Conservation (phyloP, 768 basidiomycete species). For the Lactifluus hygrophoroides region DNA sequence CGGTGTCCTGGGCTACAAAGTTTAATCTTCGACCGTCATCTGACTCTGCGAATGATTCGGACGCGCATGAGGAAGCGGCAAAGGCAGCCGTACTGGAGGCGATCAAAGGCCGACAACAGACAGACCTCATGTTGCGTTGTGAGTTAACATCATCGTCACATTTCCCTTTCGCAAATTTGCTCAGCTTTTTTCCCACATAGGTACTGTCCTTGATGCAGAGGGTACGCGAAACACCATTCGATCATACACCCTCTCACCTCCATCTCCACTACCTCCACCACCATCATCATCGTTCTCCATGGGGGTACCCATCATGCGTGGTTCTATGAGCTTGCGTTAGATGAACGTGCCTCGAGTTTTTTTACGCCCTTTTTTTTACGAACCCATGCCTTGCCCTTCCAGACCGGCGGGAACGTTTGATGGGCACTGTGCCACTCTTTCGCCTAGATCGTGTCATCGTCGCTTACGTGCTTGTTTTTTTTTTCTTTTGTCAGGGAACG, state of each 20-base stretch:
- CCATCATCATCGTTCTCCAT: not conserved
- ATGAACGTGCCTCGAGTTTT: constrained; percentile 4
- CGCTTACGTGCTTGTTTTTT: constrained; percentile 21
- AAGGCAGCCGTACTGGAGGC: constrained; percentile 72
- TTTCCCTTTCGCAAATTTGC: constrained; percentile 21
- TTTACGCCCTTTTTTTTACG: constrained; percentile 3
- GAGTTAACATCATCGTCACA: constrained; percentile 30
- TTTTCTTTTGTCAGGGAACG: constrained; percentile 46
- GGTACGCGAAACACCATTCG: constrained; percentile 34
- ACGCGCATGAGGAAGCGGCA: constrained; percentile 55
- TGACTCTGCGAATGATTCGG: constrained; percentile 20
- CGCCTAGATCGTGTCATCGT: constrained; percentile 9
- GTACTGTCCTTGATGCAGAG: constrained; percentile 80
- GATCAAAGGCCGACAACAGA: constrained; percentile 79
- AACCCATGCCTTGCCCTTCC: constrained; percentile 8
- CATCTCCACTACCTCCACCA: not conserved
- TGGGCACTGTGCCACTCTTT: not conserved
- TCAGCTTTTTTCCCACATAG: constrained; percentile 32
- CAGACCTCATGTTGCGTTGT: constrained; percentile 90
- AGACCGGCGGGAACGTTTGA: constrained; percentile 4
- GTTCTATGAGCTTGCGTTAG: not conserved
- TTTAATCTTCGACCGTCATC: constrained; percentile 18
- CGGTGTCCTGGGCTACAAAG: constrained; percentile 27
- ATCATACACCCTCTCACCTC: no score
- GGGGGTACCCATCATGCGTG: constrained; percentile 24